These are phyloP conservation scores for Hypoxylon sp. DNA, from an alignment of 2,329 filamentous ascomycete genomes.

Conservation along the genomic window DNA sequence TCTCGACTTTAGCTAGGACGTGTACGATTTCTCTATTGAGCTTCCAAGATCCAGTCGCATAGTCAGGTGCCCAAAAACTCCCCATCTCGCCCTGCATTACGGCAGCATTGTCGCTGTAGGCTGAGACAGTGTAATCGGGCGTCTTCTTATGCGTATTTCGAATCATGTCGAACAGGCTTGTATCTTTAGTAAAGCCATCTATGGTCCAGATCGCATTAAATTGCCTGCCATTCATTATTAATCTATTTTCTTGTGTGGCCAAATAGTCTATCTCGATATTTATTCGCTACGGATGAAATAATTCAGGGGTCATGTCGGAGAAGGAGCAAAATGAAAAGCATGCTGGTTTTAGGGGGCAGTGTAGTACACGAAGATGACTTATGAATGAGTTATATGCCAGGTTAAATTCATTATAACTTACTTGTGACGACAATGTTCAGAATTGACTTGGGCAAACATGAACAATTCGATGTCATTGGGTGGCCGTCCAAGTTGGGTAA, in stretches of 20 bases:
- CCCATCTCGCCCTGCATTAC: slow-evolving; percentile 82
- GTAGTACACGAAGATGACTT: background rate
- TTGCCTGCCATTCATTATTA: slow-evolving; percentile 52
- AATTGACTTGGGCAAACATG: slow-evolving; percentile 99
- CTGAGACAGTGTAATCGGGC: slow-evolving; percentile 88
- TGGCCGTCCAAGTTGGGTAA: slow-evolving; percentile 72
- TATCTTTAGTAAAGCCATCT: slow-evolving; percentile 83
- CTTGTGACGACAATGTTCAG: slow-evolving; percentile 75
- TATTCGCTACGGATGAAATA: background rate
- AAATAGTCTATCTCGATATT: slow-evolving; percentile 64
- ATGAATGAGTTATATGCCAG: background rate
- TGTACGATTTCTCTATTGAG: slow-evolving; percentile 89
- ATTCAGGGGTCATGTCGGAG: background rate
- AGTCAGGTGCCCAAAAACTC: slow-evolving; percentile 89
- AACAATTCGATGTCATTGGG: slow-evolving; percentile 94
- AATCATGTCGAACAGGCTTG: slow-evolving; percentile 96
- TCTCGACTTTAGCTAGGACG: slow-evolving; percentile 94
- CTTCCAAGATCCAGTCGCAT: slow-evolving; percentile 88
- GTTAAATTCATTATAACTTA: slow-evolving; percentile 27
- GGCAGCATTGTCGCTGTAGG: slow-evolving; percentile 98
- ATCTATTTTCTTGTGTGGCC: slow-evolving; percentile 73
- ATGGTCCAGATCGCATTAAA: slow-evolving; percentile 99
- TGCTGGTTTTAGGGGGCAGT: background rate
- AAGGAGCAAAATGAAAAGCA: background rate
- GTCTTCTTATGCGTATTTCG: slow-evolving; percentile 90